A percentile compares a stretch with the other conserved stretches of the same genome.
Evolutionary conservation across 1,284 basidiomycete genomes (phyloP).

Genomic region (Dichomitus squalens): DNA sequence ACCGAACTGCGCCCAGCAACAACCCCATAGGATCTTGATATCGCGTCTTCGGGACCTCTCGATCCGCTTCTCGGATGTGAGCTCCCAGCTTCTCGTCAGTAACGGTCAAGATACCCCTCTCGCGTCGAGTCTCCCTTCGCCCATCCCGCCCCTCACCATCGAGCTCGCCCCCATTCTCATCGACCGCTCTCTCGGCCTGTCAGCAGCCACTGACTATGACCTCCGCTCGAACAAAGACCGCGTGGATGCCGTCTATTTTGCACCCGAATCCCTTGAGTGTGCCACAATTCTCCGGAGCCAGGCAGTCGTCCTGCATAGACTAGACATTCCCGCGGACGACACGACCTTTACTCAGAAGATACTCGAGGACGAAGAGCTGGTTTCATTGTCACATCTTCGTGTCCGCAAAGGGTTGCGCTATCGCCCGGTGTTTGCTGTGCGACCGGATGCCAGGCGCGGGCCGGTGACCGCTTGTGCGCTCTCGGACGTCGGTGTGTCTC

Average conservation of each 20-base stretch:
- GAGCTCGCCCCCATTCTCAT: slow-evolving; percentile 53
- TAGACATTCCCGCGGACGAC: slow-evolving; percentile 38
- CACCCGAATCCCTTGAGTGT: slow-evolving; percentile 69
- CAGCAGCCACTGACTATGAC: slow-evolving; percentile 31
- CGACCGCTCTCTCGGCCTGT: slow-evolving; percentile 42
- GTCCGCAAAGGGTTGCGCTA: slow-evolving; percentile 46
- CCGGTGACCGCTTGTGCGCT: slow-evolving; percentile 57
- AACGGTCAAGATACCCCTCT: slow-evolving; percentile 43
- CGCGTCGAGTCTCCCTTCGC: slow-evolving; percentile 59
- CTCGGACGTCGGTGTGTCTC: slow-evolving; percentile 66
- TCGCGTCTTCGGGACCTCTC: slow-evolving; percentile 68
- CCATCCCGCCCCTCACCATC: slow-evolving; percentile 65
- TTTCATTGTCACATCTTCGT: slow-evolving; percentile 49
- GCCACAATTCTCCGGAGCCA: slow-evolving; percentile 65
- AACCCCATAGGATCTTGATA: slow-evolving; percentile 69
- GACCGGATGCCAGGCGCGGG: slow-evolving; percentile 44
- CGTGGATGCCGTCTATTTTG: slow-evolving; percentile 61
- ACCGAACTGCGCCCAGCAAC: slow-evolving; percentile 43
- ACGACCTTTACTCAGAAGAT: slow-evolving; percentile 26
- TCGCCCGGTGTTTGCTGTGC: slow-evolving; percentile 63
- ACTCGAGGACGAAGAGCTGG: slow-evolving; percentile 47
- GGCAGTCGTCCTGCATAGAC: slow-evolving; percentile 65
- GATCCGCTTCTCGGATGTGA: slow-evolving; percentile 70
- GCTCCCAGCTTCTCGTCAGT: slow-evolving; percentile 64
- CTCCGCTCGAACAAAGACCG: slow-evolving; percentile 28